Base-by-base conservation (phyloP, 163 green algal genomes). In the Botryococcus braunii region DNA sequence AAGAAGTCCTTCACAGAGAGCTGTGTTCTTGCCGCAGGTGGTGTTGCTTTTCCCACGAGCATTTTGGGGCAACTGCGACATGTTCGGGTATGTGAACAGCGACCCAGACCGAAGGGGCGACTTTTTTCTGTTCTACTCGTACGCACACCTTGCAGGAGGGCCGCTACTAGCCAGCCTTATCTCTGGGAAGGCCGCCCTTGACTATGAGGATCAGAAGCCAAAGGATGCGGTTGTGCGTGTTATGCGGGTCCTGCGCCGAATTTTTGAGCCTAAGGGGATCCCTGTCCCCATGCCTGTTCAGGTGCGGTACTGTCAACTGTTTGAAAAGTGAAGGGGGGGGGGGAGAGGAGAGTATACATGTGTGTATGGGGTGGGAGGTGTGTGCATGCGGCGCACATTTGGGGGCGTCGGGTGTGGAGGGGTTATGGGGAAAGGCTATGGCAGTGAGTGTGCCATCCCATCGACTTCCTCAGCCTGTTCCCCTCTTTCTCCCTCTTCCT, bases 91-190 rank as follows among this genome's bases (percentile, higher is more conserved):
- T 31, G 70, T 95, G 34, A 59, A 69, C 5, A 61, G 75, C 29
- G 71, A 77, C 21, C 65, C 66, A 0, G 60, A 58, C 11, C 38
- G 83, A 8, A 79, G 88, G 0, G 93, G 93, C n/a, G 77, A 89
- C 40, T 90, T 82, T 77, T 98, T 95, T 77, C 80, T 98, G 2
- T 95, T 96, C 74, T 97, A 97, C 81, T 87, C 79, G 27, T 96
- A 92, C 74, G 70, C 80, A 23, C 29, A 63, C 52, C 83, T 89
- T 49, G 84, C 92, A 76, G 87, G 91, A 13, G 63, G 64, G n/a
- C 74, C 81, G 40, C 73, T 90, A n/a, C 73, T 95, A 31, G 71
- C 70, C 8, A 79, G 74, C 13, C 81, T 95, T 37, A 66, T 92
- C 38, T 82, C 83, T 3, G 88, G 86, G 36, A 60, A 62, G 31